Evolutionary conservation across 2,329 filamentous ascomycete genomes (phyloP).

Genomic region (Colletotrichum salicis): DNA sequence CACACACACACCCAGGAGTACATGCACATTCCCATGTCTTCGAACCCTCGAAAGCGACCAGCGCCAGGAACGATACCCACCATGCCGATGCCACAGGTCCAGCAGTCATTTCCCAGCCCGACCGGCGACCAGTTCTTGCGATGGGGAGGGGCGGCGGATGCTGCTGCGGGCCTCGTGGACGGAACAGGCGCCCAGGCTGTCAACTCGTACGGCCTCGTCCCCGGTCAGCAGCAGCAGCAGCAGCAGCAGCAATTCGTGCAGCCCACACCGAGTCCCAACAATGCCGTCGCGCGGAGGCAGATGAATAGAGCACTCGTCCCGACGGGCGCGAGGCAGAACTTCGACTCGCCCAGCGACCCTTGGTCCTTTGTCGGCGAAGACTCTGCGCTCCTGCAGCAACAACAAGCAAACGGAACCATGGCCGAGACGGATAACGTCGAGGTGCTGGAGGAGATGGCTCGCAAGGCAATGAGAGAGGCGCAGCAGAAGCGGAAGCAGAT

Average conservation of each 20-base stretch:
- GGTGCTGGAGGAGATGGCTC: constrained; percentile 80
- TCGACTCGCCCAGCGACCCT: constrained; percentile 52
- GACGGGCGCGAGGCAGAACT: constrained; percentile 49
- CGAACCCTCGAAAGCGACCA: constrained; percentile 74
- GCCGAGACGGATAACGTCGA: constrained; percentile 78
- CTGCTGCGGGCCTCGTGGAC: constrained; percentile 49
- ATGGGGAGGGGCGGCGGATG: constrained; percentile 55
- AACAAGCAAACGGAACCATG: constrained; percentile 38
- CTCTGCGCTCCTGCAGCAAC: constrained; percentile 44
- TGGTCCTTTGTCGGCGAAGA: constrained; percentile 59
- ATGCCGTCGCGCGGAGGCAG: constrained; percentile 63
- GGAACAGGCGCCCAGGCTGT: constrained; percentile 43
- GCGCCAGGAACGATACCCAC: constrained; percentile 78
- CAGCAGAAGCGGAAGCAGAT: constrained; percentile 94
- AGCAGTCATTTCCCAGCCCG: constrained; percentile 58
- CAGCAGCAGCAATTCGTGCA: constrained; percentile 44
- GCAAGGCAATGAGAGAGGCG: constrained; percentile 85
- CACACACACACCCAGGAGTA: neutral
- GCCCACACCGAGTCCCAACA: constrained; percentile 40
- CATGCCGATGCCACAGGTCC: constrained; percentile 62
- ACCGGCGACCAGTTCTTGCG: constrained; percentile 58
- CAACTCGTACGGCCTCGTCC: constrained; percentile 52
- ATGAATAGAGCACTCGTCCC: constrained; percentile 63
- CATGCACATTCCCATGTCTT: constrained; percentile 54
- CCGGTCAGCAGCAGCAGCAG: constrained; percentile 49